phyloP scores from a whole-genome alignment of 2,329 filamentous ascomycete species.

The Saccharata proteae region DNA sequence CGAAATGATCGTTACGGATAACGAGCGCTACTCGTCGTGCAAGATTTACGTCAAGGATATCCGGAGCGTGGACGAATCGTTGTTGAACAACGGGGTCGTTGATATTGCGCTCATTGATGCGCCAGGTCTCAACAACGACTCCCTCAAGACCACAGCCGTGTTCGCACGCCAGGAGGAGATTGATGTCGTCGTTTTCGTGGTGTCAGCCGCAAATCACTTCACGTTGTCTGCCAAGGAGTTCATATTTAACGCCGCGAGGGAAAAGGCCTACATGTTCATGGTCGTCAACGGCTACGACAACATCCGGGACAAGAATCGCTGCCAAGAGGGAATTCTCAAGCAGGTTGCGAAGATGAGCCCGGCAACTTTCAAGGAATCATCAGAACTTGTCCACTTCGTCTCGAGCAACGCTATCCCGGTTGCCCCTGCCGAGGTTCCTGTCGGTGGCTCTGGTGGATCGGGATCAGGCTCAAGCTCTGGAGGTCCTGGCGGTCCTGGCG shows the following conservation, averaged over 20 bases:
- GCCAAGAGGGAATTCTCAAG: constrained; percentile 84
- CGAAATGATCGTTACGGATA: constrained; percentile 82
- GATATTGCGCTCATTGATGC: constrained; percentile 97
- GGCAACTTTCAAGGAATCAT: constrained; percentile 80
- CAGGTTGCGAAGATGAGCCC: constrained; percentile 83
- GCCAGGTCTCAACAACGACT: constrained; percentile 89
- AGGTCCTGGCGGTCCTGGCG: constrained; percentile 16
- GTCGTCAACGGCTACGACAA: constrained; percentile 96
- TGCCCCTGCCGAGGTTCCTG: constrained; percentile 45
- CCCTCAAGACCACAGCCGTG: constrained; percentile 90
- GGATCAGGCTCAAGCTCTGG: constrained; percentile 21
- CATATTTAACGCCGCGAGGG: constrained; percentile 85
- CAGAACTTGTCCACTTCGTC: constrained; percentile 92
- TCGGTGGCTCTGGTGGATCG: constrained; percentile 39
- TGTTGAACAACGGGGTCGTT: constrained; percentile 94
- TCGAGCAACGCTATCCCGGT: constrained; percentile 91
- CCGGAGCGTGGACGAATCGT: constrained; percentile 76
- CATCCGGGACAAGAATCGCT: constrained; percentile 82
- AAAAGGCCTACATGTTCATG: constrained; percentile 98
- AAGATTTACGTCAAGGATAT: constrained; percentile 94
- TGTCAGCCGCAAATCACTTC: constrained; percentile 95
- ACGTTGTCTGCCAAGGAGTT: constrained; percentile 97
- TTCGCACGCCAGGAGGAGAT: constrained; percentile 98
- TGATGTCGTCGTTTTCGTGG: constrained; percentile 95
- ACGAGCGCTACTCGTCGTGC: constrained; percentile 80